Conservation (phyloP, 768 basidiomycete genomes). For the Russula olivacea region DNA sequence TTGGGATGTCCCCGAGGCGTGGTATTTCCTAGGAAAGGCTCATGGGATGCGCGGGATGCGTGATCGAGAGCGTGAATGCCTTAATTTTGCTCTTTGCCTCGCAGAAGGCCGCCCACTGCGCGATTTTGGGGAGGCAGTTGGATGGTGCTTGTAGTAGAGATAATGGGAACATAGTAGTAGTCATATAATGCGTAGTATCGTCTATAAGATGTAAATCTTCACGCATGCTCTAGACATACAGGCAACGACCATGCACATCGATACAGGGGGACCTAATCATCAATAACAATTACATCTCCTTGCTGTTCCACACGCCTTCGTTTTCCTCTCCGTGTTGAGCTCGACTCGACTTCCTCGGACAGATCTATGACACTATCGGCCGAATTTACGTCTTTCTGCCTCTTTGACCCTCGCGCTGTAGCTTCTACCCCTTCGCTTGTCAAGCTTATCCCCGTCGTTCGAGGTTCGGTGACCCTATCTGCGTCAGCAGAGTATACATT, state of each 20-base stretch:
- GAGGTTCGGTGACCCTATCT: not conserved
- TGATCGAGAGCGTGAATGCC: constrained; percentile 67
- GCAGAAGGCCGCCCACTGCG: constrained; percentile 59
- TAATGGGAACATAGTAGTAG: not conserved
- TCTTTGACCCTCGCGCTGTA: constrained; percentile 21
- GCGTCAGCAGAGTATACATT: not conserved
- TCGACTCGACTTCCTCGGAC: constrained; percentile 17
- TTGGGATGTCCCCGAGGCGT: constrained; percentile 92
- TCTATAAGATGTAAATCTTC: not conserved
- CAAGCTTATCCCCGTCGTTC: constrained; percentile 16
- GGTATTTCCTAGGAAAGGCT: constrained; percentile 85
- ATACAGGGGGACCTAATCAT: constrained; percentile 20
- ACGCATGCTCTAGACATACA: not conserved
- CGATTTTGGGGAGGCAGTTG: constrained; percentile 55
- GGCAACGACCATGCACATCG: constrained; percentile 4
- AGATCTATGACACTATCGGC: constrained; percentile 18
- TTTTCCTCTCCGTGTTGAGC: constrained; percentile 19
- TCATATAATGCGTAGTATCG: constrained; percentile 5
- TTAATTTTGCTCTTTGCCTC: constrained; percentile 60
- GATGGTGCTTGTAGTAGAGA: constrained; percentile 50
- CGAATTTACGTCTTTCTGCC: constrained; percentile 6
- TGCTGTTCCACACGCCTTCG: constrained; percentile 22
- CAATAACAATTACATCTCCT: constrained; percentile 24
- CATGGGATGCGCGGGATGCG: constrained; percentile 68
- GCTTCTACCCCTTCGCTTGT: constrained; percentile 17